Base-by-base conservation (phyloP, 2,329 filamentous ascomycete species). In the Neonectria ditissima region DNA sequence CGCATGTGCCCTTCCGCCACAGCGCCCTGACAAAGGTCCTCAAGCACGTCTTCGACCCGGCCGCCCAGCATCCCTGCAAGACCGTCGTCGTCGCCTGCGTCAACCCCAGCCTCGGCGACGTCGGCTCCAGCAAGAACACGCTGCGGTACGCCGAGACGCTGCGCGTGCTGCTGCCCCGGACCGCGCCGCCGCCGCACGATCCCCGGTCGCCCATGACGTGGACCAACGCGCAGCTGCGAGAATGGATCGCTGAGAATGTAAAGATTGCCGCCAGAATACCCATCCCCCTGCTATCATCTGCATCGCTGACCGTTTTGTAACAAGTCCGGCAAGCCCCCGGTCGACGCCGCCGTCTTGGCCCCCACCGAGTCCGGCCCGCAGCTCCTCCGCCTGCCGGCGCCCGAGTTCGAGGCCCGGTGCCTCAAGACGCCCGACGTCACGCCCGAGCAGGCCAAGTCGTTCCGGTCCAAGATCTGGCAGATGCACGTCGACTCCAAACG, bases 11-110 rank as follows among this genome's bases (percentile, higher is more conserved):
- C 0, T 84, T 83, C 65, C 78, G 82, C 0, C 80, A 82, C 63
- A 83, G 81, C 68, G 77, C 79, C 8, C 67, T 85, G 51, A 85
- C 83, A 7, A 83, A 80, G 69, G 78, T 83, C 0, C 73, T 84
- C 51, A 85, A 85, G 66, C 82, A 84, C 52, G 77, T 84, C 11
- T 84, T 85, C 66, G 82, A 85, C 65, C 81, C 82, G 0, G 63
- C 75, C 0, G 73, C 77, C 13, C 69, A 68, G n/a, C 75, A 78
- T 0, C 69, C 66, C 13, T 82, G 79, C 73, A 81, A 77, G 70
- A 84, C 81, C 2, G 77, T 81, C 1, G 79, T 84, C 2, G 71
- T 84, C 13, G 82, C 82, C 4, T 85, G 82, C 59, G 77, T 84
- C 6, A 84, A 83, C 54, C 83, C 82, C 0, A 81, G 80, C 62